Percentiles rank a stretch among this genome's conserved stretches.
phyloP scores from a whole-genome alignment of 106 monocot species.

The Platanthera zijinensis region DNA sequence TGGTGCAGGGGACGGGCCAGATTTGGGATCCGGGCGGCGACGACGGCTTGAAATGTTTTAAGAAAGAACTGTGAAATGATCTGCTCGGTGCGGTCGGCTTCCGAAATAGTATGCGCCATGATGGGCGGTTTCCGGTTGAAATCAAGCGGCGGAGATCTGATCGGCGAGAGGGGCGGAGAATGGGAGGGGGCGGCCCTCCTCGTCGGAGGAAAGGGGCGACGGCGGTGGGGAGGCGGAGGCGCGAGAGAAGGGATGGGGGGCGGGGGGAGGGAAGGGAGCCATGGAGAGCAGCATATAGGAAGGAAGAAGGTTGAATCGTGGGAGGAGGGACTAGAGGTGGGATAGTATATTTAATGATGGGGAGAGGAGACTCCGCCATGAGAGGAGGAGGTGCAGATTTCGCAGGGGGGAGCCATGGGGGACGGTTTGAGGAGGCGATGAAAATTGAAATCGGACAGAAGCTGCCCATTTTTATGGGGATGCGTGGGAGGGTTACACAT shows the following conservation, averaged over 20 bases:
- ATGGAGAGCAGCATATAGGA: not conserved
- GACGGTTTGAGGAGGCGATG: not conserved
- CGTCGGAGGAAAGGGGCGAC: not conserved
- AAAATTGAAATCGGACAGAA: not conserved
- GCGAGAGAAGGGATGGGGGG: not conserved
- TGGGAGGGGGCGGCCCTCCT: not conserved
- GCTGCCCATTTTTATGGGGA: not conserved
- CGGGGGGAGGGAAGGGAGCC: not conserved
- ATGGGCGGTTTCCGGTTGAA: not conserved
- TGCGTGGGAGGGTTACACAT: not conserved
- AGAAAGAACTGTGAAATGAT: slow-evolving; percentile 53
- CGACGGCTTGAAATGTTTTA: slow-evolving; percentile 69
- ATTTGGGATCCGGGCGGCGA: slow-evolving; percentile 61
- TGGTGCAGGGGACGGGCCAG: slow-evolving; percentile 1
- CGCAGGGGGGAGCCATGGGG: not conserved
- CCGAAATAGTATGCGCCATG: slow-evolving; percentile 12
- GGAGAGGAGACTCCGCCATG: not conserved
- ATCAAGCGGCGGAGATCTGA: not conserved
- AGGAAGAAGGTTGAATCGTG: not conserved
- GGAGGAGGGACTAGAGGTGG: not conserved
- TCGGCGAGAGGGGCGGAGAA: not conserved
- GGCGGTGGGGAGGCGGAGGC: not conserved
- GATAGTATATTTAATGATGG: not conserved
- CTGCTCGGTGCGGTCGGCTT: slow-evolving; percentile 18
- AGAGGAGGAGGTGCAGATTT: not conserved